Evolutionary conservation across 2,329 filamentous ascomycete genomes (phyloP).

Genomic region (Ophiostoma australiae): DNA sequence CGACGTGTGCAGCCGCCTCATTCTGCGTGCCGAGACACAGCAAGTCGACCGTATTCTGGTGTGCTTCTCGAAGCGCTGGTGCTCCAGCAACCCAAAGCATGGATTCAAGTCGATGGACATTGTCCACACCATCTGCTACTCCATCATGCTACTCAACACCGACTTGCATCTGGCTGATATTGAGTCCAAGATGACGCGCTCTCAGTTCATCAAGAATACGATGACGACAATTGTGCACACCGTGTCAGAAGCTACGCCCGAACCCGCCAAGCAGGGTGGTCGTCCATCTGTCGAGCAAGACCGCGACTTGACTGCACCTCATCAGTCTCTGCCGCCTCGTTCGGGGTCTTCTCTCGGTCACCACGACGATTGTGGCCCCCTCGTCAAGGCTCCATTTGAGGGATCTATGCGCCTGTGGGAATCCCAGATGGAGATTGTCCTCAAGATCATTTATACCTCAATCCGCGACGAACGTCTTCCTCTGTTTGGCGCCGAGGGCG

Average conservation of each 20-base stretch:
- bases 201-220: conserved; percentile 94
- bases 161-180: conserved; percentile 94
- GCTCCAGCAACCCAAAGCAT: conserved; percentile 84
- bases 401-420: conserved; percentile 80
- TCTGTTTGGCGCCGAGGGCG: conserved; percentile 64
- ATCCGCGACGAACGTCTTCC: conserved; percentile 85
- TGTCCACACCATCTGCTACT: conserved; percentile 96
- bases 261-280: conserved; percentile 33
- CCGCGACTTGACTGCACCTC: conserved; percentile 14
- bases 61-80: conserved; percentile 85
- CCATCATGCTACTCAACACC: conserved; percentile 89
- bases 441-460: conserved; percentile 87
- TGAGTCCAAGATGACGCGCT: conserved; percentile 90
- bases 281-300: conserved; percentile 33
- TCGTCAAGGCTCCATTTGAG: conserved; percentile 72
- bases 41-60: conserved; percentile 93
- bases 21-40: conserved; percentile 88
- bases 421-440: conserved; percentile 77
- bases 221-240: conserved; percentile 81
- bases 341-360: conserved; percentile 42
- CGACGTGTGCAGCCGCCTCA: conserved; percentile 71
- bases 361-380: conserved; percentile 58
- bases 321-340: conserved; percentile 42
- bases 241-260: conserved; percentile 61
- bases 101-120: conserved; percentile 90